These are phyloP conservation scores for Trichoderma simmonsii DNA, from an alignment of 2,329 filamentous ascomycete genomes.

Conservation along the genomic window DNA sequence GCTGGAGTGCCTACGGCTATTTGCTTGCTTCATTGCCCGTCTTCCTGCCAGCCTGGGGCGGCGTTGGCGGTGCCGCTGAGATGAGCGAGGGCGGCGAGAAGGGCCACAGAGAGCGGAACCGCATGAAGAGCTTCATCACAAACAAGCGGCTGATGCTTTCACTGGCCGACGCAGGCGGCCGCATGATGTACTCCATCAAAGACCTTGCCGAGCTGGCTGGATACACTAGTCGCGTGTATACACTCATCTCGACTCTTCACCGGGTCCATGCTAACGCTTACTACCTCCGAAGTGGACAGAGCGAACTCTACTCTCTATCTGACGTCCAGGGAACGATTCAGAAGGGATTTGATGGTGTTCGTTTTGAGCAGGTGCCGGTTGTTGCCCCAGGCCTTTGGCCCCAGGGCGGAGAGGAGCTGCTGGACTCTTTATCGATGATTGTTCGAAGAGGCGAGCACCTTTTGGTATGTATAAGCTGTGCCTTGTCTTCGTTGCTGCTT, in stretches of 20 bases:
- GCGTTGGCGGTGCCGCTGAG: conserved; percentile 71
- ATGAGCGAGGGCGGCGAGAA: conserved; percentile 50
- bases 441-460: conserved; percentile 89
- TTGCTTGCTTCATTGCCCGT: conserved; percentile 88
- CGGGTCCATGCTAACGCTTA: conserved; percentile 91
- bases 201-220: conserved; percentile 93
- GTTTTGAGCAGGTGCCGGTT: conserved; percentile 88
- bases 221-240: conserved; percentile 94
- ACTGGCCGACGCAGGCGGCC: conserved; percentile 88
- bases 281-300: conserved; percentile 60
- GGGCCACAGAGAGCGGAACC: conserved; percentile 68
- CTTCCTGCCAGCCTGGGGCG: conserved; percentile 92
- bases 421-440: conserved; percentile 85
- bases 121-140: conserved; percentile 98
- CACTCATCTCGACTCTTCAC: conserved; percentile 89
- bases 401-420: conserved; percentile 83
- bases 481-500: background rate
- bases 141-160: conserved; percentile 99
- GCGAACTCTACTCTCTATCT: conserved; percentile 82
- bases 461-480: conserved; percentile 46
- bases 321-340: conserved; percentile 93
- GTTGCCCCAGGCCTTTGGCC: conserved; percentile 88
- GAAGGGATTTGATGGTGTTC: conserved; percentile 90
- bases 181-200: conserved; percentile 99
- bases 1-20: conserved; percentile 97